These are phyloP conservation scores for Stylosanthes scabra DNA, from an alignment of 331 rosid genomes.

Conservation along the genomic window DNA sequence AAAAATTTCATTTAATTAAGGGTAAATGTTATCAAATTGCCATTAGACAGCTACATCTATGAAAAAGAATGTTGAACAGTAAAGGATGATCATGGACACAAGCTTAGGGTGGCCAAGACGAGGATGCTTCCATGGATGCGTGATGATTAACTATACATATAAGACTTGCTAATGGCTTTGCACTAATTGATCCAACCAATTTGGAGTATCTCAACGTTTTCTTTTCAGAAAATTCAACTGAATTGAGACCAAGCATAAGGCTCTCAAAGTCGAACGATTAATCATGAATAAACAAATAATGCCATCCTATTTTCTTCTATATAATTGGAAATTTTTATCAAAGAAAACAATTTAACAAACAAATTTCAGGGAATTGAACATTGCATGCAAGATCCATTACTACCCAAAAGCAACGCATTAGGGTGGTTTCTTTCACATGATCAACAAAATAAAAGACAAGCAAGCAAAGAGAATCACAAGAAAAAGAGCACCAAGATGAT, in stretches of 20 bases:
- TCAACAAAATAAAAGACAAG: conserved; percentile 6
- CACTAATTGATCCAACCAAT: conserved; percentile 8
- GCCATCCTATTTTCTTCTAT: neutral
- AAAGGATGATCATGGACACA: no score
- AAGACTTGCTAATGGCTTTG: neutral
- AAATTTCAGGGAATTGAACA: conserved; percentile 1
- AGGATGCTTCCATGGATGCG: neutral
- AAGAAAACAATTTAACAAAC: neutral
- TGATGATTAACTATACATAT: conserved; percentile 7
- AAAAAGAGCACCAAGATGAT: conserved; percentile 11
- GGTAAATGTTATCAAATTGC: neutral
- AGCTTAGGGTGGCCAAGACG: no score
- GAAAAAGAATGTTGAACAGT: no score
- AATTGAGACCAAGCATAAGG: conserved; percentile 19
- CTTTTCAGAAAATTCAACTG: conserved; percentile 21
- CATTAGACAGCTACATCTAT: no score
- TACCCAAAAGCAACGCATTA: neutral
- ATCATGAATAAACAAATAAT: neutral
- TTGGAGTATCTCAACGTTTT: neutral
- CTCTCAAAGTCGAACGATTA: conserved; percentile 14
- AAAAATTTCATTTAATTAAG: no score
- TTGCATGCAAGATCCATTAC: conserved; percentile 3
- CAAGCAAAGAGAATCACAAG: neutral
- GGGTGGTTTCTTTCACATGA: neutral
- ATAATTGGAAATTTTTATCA: conserved; percentile 5